Conservation (phyloP, 345 rosid genomes). For the Salix caprea region DNA sequence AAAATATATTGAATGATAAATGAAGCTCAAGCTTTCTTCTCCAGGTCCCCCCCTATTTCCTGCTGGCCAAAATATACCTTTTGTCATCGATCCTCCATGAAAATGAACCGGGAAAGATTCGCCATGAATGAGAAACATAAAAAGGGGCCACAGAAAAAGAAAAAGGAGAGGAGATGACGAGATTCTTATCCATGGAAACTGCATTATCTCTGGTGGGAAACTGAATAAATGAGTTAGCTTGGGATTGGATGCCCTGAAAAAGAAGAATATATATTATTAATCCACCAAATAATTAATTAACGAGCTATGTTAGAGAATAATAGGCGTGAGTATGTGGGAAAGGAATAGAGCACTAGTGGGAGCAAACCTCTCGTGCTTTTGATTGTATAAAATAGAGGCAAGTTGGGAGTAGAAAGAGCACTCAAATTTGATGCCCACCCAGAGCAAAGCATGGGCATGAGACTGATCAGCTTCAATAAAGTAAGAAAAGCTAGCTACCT, state of each 20-base stretch:
- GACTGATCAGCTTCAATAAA: not conserved
- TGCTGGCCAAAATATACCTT: not conserved
- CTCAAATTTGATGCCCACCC: slow-evolving; percentile 32
- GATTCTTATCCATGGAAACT: not conserved
- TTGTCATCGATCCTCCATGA: not conserved
- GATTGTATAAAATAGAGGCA: slow-evolving; percentile 21
- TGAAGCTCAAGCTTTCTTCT: not conserved
- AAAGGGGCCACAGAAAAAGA: not conserved
- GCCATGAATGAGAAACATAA: not conserved
- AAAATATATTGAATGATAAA: too few relatives aligned
- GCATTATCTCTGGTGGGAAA: not conserved
- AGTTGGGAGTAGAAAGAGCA: slow-evolving; percentile 34
- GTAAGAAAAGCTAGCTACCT: not conserved
- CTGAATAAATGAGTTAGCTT: not conserved
- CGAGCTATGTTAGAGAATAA: not conserved
- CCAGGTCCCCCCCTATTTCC: not conserved
- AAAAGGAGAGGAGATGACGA: not conserved
- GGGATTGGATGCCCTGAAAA: slow-evolving; percentile 1
- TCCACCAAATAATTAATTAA: slow-evolving; percentile 1
- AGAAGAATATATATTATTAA: slow-evolving; percentile 7
- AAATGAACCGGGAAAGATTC: not conserved
- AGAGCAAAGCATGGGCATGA: slow-evolving; percentile 15
- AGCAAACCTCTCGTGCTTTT: not conserved
- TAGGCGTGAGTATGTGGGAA: not conserved
- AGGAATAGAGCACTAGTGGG: not conserved